Evolutionary conservation across 208 protist genomes (phyloP).

Genomic region (Leishmania braziliensis): DNA sequence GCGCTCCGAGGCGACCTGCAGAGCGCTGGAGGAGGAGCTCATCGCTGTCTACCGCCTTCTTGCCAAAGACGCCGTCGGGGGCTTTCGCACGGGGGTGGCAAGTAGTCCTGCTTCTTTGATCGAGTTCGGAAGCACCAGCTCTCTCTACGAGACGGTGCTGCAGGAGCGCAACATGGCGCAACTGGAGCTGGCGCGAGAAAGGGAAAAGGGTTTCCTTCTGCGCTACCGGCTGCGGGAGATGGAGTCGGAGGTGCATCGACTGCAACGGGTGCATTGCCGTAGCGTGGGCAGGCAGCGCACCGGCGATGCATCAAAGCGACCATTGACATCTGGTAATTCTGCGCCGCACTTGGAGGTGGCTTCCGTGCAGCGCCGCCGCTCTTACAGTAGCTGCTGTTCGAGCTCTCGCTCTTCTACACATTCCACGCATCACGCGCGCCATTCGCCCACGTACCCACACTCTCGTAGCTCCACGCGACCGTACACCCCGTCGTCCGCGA

Average conservation of each 20-base stretch:
- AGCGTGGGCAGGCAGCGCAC: not conserved
- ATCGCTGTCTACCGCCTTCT: conserved; percentile 16
- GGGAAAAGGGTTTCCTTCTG: conserved; percentile 37
- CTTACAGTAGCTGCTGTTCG: not conserved
- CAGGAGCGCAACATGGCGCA: conserved; percentile 38
- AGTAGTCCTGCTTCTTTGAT: not conserved
- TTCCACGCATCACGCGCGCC: no score
- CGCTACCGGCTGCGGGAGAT: conserved; percentile 32
- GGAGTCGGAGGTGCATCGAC: conserved; percentile 19
- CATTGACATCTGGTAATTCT: not conserved
- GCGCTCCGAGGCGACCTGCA: conserved; percentile 15
- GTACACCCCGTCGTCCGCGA: not conserved
- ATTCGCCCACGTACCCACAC: not conserved
- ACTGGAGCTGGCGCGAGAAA: conserved; percentile 35
- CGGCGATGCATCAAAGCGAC: not conserved
- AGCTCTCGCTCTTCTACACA: not conserved
- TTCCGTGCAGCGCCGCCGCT: not conserved
- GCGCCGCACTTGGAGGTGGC: no score
- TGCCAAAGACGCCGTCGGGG: not conserved
- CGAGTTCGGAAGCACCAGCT: not conserved
- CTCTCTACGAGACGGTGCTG: conserved; percentile 10
- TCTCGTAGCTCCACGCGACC: conserved; percentile 2
- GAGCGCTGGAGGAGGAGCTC: conserved; percentile 16
- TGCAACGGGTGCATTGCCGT: not conserved
- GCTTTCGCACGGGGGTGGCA: not conserved